Conservation (phyloP, 1,284 basidiomycete species). For the Melampsora americana region DNA sequence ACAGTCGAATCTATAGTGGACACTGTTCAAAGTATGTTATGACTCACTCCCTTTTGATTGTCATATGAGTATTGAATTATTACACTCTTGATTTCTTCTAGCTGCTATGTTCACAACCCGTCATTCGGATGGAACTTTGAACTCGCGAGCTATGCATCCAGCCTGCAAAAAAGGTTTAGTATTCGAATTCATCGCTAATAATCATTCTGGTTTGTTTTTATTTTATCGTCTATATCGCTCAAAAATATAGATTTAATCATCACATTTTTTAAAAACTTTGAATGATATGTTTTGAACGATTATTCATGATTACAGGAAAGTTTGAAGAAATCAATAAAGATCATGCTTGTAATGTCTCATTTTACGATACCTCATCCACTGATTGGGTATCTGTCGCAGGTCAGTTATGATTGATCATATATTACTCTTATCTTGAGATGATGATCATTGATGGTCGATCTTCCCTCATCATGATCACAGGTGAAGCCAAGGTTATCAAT, state of each 20-base stretch:
- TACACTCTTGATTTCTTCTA: background rate
- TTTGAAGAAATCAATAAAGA: slow-evolving; percentile 55
- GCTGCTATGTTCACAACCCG: slow-evolving; percentile 77
- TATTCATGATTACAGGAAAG: slow-evolving; percentile 11
- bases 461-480: background rate
- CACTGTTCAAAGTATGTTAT: slow-evolving; percentile 16
- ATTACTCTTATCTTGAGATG: slow-evolving; percentile 3
- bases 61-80: background rate
- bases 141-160: slow-evolving; percentile 79
- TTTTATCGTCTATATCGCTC: background rate
- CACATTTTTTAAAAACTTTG: background rate
- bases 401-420: slow-evolving; percentile 57
- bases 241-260: background rate
- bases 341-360: slow-evolving; percentile 72
- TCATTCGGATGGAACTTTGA: slow-evolving; percentile 68
- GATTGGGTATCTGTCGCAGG: slow-evolving; percentile 83
- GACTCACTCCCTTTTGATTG: background rate
- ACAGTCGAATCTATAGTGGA: slow-evolving; percentile 27
- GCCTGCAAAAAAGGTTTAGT: slow-evolving; percentile 55
- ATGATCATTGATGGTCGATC: slow-evolving; percentile 35
- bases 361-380: slow-evolving; percentile 68
- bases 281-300: background rate
- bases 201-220: slow-evolving; percentile 66
- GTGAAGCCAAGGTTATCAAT: slow-evolving; percentile 58
- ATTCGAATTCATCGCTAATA: slow-evolving; percentile 73